These are phyloP conservation scores for Trypanosoma platydactyli DNA, from an alignment of 208 protist species.

Conservation along the genomic window DNA sequence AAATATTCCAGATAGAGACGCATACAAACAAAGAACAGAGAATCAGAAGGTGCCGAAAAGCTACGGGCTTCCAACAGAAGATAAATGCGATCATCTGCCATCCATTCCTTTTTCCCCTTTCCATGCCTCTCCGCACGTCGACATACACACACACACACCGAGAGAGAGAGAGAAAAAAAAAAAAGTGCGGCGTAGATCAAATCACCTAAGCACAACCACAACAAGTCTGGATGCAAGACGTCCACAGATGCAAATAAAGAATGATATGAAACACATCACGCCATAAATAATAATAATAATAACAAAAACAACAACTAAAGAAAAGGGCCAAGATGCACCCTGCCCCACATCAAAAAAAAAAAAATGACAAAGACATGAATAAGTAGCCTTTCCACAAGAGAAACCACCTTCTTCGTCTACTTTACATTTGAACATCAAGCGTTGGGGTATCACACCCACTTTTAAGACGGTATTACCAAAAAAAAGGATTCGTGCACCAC, in stretches of 20 bases:
- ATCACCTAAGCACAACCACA: neutral
- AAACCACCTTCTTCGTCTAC: neutral
- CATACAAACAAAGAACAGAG: neutral
- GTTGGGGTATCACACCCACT: neutral
- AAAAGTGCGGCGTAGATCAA: neutral
- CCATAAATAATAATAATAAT: neutral
- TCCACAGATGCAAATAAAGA: neutral
- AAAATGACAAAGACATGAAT: neutral
- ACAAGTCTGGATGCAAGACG: neutral
- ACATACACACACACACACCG: neutral
- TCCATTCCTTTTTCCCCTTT: no score
- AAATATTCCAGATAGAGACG: neutral
- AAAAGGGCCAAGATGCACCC: neutral
- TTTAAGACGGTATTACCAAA: neutral
- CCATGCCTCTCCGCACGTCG: no score
- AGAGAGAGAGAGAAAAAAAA: neutral
- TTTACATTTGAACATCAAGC: neutral
- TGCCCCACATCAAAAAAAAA: neutral
- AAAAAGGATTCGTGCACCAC: slow-evolving; percentile 22
- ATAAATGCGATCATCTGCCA: no score
- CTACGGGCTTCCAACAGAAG: no score
- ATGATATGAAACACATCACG: neutral
- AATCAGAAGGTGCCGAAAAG: neutral
- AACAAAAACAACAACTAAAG: neutral
- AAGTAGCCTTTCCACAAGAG: neutral